phyloP scores from a whole-genome alignment of 2,329 filamentous ascomycete genomes.

The Fonsecaea pedrosoi region DNA sequence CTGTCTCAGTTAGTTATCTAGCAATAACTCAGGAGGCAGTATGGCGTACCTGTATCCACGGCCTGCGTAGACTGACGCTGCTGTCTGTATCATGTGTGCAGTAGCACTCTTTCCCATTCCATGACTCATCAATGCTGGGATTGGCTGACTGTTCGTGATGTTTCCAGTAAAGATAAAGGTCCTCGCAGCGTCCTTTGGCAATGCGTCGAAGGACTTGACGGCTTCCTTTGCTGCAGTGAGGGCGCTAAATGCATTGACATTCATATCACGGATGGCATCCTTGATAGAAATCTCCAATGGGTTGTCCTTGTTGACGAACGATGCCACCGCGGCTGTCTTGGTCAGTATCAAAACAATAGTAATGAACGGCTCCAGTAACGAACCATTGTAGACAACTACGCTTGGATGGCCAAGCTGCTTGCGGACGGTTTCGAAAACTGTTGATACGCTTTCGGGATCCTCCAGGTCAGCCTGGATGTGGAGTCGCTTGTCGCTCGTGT shows the following conservation, averaged over 20 bases:
- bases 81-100: constrained; percentile 43
- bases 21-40: background rate
- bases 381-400: constrained; percentile 44
- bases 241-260: constrained; percentile 48
- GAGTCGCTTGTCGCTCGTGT: constrained; percentile 30
- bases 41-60: constrained; percentile 44
- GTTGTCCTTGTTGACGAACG: constrained; percentile 35
- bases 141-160: constrained; percentile 45
- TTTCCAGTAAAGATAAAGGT: constrained; percentile 50
- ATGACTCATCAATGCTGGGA: constrained; percentile 42
- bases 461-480: constrained; percentile 46
- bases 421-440: constrained; percentile 50
- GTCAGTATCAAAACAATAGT: constrained; percentile 18
- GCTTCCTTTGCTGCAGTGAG: constrained; percentile 52
- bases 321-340: background rate
- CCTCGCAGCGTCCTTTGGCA: constrained; percentile 40
- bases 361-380: constrained; percentile 12
- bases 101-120: constrained; percentile 54
- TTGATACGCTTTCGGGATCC: constrained; percentile 43
- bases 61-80: constrained; percentile 44
- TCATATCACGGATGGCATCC: constrained; percentile 37
- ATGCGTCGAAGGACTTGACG: constrained; percentile 42
- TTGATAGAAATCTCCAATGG: constrained; percentile 43
- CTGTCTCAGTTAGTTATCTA: constrained; percentile 34
- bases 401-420: constrained; percentile 40